Base-by-base conservation (phyloP, 805 yeast species). In the Suhomyces canberraensis region DNA sequence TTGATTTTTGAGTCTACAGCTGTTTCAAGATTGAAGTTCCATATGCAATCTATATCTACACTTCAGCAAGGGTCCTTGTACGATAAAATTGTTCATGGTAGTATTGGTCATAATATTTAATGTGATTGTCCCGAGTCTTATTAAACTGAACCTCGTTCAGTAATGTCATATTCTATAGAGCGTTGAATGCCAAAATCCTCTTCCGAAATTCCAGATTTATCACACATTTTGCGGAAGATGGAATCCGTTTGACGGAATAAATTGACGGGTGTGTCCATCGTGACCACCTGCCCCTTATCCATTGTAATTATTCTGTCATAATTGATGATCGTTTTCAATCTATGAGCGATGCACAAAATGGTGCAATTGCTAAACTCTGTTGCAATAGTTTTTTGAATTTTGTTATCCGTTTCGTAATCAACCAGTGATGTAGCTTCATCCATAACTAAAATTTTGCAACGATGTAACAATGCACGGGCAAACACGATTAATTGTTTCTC, bases 391-490 rank as follows among this genome's bases (percentile, higher is more conserved):
- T 56, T 35, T 54, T 84, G 90, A n/a, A 24, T n/a, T 24, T 24
- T 24, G 14, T 13, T 24, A 24, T 24, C 26, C 7, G 26, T 24
- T n/a, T 76, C 84, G 51, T 78, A 78, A 54, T 84, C 91, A 14
- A 84, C 90, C 27, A 81, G 74, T 1, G 88, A 79, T 0, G 91
- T 84, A 2, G 90, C 90, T 57, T 84, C 91, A 56, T 84, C 91
- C 42, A 84, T 55, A 31, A 84, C 74, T 36, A 84, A 58, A 33
- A 83, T 75, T 50, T 71, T 77, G 11, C 83, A 63, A 26, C 71
- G 69, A 42, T 87, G 71, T 29, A 84, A 59, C 9, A 26, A 16
- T 0, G 90, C 89, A 42, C 91, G 68, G 6, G 26, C 26, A 24
- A 24, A 24, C 5, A 13, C 11, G 5, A 24, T 9, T n/a, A 24